These are phyloP conservation scores for Batrachochytrium dendrobatidis DNA, from an alignment of 371 early-diverging fungal genomes.

Conservation along the genomic window DNA sequence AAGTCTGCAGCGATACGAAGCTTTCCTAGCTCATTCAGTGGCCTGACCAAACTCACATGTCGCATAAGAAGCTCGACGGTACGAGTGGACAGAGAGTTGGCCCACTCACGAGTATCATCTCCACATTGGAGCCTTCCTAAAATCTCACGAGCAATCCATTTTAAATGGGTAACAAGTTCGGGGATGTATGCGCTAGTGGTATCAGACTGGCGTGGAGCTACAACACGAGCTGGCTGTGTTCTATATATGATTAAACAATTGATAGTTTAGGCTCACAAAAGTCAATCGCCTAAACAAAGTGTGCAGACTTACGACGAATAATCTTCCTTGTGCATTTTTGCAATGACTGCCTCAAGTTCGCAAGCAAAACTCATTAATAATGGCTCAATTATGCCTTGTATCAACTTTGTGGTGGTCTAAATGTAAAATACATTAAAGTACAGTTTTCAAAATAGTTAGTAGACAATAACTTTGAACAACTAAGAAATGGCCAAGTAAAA, in stretches of 20 bases:
- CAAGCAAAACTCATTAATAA: conserved; percentile 41
- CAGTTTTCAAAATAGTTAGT: too few relatives aligned
- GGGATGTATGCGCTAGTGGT: conserved; percentile 38
- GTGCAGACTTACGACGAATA: conserved; percentile 23
- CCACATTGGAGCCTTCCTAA: conserved; percentile 53
- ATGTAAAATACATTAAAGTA: conserved; percentile 4
- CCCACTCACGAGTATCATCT: conserved; percentile 52
- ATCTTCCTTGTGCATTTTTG: conserved; percentile 59
- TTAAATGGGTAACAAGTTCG: conserved; percentile 48
- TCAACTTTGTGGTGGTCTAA: conserved; percentile 44
- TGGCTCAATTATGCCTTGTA: conserved; percentile 46
- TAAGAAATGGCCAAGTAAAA: too few relatives aligned
- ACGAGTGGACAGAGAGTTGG: conserved; percentile 38
- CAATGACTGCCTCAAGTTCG: conserved; percentile 45
- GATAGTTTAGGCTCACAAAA: too few relatives aligned
- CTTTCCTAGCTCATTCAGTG: conserved; percentile 55
- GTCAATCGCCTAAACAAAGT: not conserved
- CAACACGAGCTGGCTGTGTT: not conserved
- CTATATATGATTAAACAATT: too few relatives aligned
- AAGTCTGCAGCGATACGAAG: conserved; percentile 57
- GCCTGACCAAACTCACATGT: conserved; percentile 54
- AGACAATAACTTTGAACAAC: not conserved
- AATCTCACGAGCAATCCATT: conserved; percentile 51
- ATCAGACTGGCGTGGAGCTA: not conserved
- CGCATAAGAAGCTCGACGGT: conserved; percentile 51